These are phyloP conservation scores for Xanthoconium stramineum DNA, from an alignment of 768 basidiomycete genomes.

Conservation along the genomic window DNA sequence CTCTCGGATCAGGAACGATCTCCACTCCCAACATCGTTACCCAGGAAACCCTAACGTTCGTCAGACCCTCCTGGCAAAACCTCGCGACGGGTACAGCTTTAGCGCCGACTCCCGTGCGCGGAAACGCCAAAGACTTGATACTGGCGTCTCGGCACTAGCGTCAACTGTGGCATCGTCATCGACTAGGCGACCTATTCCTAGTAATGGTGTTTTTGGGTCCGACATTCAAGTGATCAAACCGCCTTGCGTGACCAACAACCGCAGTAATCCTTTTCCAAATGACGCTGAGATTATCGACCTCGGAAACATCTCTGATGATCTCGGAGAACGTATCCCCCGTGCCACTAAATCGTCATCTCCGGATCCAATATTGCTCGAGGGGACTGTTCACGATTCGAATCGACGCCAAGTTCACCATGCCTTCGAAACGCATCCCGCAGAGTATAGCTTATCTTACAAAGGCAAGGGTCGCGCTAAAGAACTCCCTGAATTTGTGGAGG, in stretches of 20 bases:
- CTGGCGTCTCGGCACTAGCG: neutral
- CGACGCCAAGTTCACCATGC: neutral
- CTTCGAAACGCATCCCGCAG: conserved; percentile 23
- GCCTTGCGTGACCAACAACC: neutral
- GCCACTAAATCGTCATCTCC: conserved; percentile 17
- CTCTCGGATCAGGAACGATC: neutral
- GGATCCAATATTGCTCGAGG: conserved; percentile 16
- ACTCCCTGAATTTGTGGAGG: conserved; percentile 10
- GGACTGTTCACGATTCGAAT: too few relatives aligned
- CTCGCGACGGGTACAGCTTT: neutral
- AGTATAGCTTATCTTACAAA: conserved; percentile 8
- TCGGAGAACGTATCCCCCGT: conserved; percentile 21
- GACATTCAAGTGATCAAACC: conserved; percentile 23
- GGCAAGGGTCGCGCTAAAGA: conserved; percentile 24
- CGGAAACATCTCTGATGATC: conserved; percentile 18
- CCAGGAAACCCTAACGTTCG: conserved; percentile 25
- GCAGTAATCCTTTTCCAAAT: neutral
- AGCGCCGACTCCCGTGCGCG: neutral
- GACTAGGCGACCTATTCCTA: neutral
- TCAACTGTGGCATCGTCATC: conserved; percentile 6
- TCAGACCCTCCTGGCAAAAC: conserved; percentile 21
- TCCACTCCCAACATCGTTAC: neutral
- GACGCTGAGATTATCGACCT: conserved; percentile 24
- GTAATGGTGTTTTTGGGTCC: conserved; percentile 8
- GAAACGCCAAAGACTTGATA: conserved; percentile 27